A percentile compares a stretch with the other conserved stretches of the same genome.
Evolutionary conservation across 2,329 filamentous ascomycete species (phyloP).

Genomic region (Fusarium tricinctum): DNA sequence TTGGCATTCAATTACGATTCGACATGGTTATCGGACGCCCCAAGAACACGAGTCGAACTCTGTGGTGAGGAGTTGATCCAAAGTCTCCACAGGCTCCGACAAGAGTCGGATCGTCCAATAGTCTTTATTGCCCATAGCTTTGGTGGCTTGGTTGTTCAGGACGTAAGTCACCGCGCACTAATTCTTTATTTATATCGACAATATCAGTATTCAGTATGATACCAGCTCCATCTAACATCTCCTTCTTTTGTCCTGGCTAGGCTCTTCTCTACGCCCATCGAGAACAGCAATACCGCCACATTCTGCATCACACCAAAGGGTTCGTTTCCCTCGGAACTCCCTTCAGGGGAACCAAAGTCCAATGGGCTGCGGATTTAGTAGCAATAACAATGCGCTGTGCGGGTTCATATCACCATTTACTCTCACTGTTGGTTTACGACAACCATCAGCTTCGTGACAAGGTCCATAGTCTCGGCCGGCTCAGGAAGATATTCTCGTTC

Average conservation of each 20-base stretch:
- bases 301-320: background rate
- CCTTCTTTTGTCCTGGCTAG: background rate
- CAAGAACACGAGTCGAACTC: background rate
- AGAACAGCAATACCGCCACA: background rate
- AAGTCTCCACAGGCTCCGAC: background rate
- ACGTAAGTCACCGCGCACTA: background rate
- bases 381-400: background rate
- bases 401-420: background rate
- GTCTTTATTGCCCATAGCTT: background rate
- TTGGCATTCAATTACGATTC: background rate
- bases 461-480: background rate
- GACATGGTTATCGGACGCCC: background rate
- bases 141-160: background rate
- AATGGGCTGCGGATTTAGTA: background rate
- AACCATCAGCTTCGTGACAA: background rate
- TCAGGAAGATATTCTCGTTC: background rate
- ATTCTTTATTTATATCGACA: too few species aligned
- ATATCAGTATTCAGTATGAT: too few species aligned
- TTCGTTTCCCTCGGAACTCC: background rate
- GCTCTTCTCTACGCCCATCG: background rate
- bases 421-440: background rate
- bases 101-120: background rate
- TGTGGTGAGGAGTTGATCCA: background rate
- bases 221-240: too few species aligned
- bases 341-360: background rate